Evolutionary conservation across 2,329 filamentous ascomycete genomes (phyloP), one percentile per base, ranked within the genome.

Genomic region (Phoma sp.): DNA sequence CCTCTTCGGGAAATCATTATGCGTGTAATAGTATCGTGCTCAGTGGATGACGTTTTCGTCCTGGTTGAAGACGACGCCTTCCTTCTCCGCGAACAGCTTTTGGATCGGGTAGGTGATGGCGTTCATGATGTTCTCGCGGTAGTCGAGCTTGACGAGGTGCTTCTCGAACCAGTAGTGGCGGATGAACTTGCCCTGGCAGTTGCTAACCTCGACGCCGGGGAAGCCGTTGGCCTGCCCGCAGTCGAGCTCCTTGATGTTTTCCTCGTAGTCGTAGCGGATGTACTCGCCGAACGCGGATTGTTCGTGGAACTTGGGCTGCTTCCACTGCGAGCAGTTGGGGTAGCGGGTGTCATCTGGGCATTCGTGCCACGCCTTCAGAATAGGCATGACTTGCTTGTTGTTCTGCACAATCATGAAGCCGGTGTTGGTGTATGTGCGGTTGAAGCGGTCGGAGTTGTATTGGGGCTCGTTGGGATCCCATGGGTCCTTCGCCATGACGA

Each of bases 381-480:
- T 80, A 26, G 79, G 73, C 57, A 77, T 77, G 0, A 80, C 81
- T 57, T 76, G 76, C 14, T 74, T 66, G 60, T 80, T 80, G 66
- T 82, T 81, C 69, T 83, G 81, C 3, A 81, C 77, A 32, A 83
- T 70, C 66, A 83, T 81, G 73, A 83, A 83, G 15, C 81, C 81
- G 1, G 81, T 81, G 72, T 83, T 83, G 62, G 74, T 74, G 77
- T 80, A 60, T 73, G 71, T 71, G 42, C 69, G 69, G 55, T 77
- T 76, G 56, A 74, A 71, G 43, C 70, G 69, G 58, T 81, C 79
- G 10, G 70, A 74, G 66, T 80, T 80, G 55, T 57, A 67, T 21
- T 73, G 61, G 12, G 66, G 66, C 37, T 74, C 57, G n/a, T 61
- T 59, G 0, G 62, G 51, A 20, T 62, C 63, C 69, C 71, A 71